Base-by-base conservation (phyloP, 2,329 filamentous ascomycete species). In the Beauveria medogensis region DNA sequence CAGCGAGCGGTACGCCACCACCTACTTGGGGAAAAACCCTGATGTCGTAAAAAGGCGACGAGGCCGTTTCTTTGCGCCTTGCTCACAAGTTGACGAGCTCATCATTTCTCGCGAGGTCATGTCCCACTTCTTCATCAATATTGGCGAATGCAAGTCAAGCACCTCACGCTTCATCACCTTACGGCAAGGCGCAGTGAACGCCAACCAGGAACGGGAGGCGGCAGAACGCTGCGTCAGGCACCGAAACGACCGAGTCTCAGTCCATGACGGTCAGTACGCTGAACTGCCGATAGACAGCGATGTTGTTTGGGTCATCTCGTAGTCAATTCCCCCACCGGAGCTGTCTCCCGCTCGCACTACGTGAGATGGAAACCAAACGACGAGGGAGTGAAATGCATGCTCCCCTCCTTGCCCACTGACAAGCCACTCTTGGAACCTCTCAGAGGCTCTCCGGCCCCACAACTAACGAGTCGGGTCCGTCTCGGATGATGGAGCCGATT, bases 191-290 rank as follows among this genome's bases (percentile, higher is more conserved):
- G 30, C 24, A 30, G 37, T 16, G 12, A 10, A 52, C 40, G 9
- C 48, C 48, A 26, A 59, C 34, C 2, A 53, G 40, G n/a, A 41
- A 46, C 24, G 56, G 56, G 18, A 59, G 20, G 47, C 40, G 48
- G 48, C 46, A 34, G n/a, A 59, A 48, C 6, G 24, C 56, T 40
- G 56, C 56, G 28, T 59, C 48, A 5, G 47, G 56, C 24, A 59
- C 18, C 22, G 56, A 28, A 26, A 53, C 37, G 12, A 77, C 71
- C 47, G 71, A 77, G 60, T 79, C 75, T 75, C 75, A 80, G 63
- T 78, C 75, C 3, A 78, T 50, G 0, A 79, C 54, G 5, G 65
- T 76, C 1, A 73, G 74, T 5, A 79, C 63, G 0, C 62, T 61
- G 0, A 73, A 73, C 5, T 70, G 30, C 0, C 72, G 67, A 56